Evolutionary conservation across 2,329 filamentous ascomycete species (phyloP), one percentile per base, ranked within the genome.

Genomic region (Bertia moriformis): DNA sequence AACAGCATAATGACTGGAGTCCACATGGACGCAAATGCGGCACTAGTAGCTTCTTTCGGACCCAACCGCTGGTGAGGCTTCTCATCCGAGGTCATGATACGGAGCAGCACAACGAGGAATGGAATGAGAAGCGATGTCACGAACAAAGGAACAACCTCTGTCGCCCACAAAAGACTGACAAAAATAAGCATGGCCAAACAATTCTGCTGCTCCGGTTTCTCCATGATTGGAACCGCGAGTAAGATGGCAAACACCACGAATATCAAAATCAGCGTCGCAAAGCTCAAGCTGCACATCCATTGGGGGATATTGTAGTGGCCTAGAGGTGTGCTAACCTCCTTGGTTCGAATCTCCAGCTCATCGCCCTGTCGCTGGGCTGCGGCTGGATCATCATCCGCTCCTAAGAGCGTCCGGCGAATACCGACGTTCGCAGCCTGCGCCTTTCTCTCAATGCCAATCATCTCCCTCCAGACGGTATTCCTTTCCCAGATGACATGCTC

Each of bases 401-500:
- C 81, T 18, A 74, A 71, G 3, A 88, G 88, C 2, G 96, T 72
- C 40, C 96, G 67, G 1, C 85, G 84, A 46, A 83, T 77, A 17
- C 91, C 91, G 46, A 98, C 71, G 48, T 89, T 91, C 5, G 89
- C 89, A 5, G 91, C 93, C 60, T 96, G 89, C 1, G 86, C 86
- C 54, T 93, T 88, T 17, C 91, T 73, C 63, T 98, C 93, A 48
- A 98, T 89, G 39, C 89, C 91, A 55, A 98, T 98, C 75, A 98
- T 91, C 51, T 98, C 91, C 61, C 93, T 71, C 91, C 91, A 98
- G 14, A 98, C 91, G 0, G 91, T 98, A 54, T 98, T 98, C 41
- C 91, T 75, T 58, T 98, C 93, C 93, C 91, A 98, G 0, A 96
- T 89, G 15, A 98, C 88, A 57, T 98, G 91, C 60, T 98, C 93